Evolutionary conservation across 768 basidiomycete species (phyloP), one percentile per base, ranked within the genome.

Genomic region (Scleroderma bovista): DNA sequence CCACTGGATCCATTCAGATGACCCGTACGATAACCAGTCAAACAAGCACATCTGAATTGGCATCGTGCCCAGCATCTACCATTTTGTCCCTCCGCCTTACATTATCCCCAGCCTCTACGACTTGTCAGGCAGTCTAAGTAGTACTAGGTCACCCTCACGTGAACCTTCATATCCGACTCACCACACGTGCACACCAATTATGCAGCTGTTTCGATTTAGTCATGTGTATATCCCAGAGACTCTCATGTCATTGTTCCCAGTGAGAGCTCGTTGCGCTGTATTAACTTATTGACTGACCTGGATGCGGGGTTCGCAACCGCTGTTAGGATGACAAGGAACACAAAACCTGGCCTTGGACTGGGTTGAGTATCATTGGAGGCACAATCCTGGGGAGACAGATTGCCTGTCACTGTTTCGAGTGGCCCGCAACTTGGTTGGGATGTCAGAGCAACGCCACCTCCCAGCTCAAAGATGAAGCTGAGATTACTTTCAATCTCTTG

Each of bases 281-380:
- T 84, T n/a, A 84, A 79, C 39, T 90, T 86, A 0, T 75, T 86
- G 70, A 84, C 84, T 0, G 88, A 91, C 57, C 69, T 92, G n/a
- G 87, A 73, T 65, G 71, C 80, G 49, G 83, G 76, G 48, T 80
- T 75, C 41, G 74, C 69, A 36, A 71, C 70, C 19, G 78, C 70
- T 19, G 61, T 75, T 42, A 66, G 68, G 47, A 69, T 67, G 37
- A 73, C 69, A 26, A 69, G 73, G 42, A 69, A 68, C 26, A 65
- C 71, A 11, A 65, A 72, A 33, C 70, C 71, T 38, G 53, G 81
- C 59, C 53, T 70, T 61, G 66, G 73, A 22, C 68, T 61, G 67
- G 77, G 57, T 31, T 77, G 50, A 59, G 76, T 55, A 59, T 75
- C 52, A 54, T 69, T 48, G 51, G 75, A 50, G 57, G 76, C 66